Conservation (phyloP, 345 rosid genomes). For the Euphorbia pulcherrima region DNA sequence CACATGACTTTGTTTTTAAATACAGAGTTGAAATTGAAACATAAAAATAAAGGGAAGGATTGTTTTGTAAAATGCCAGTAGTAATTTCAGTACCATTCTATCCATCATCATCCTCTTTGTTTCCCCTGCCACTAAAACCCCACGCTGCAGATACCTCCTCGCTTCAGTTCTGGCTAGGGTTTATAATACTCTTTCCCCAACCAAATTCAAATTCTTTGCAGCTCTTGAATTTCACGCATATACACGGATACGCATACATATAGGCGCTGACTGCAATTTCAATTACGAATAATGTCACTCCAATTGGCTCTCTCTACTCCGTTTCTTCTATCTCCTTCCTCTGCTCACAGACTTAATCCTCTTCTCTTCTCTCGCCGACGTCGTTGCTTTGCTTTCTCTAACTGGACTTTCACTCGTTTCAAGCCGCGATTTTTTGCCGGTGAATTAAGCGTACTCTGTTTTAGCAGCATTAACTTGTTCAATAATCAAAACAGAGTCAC, state of each 20-base stretch:
- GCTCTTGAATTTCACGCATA: not conserved
- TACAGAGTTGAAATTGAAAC: too few relatives aligned
- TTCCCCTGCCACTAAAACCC: constrained; percentile 17
- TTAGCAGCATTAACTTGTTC: not conserved
- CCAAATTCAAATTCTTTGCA: not conserved
- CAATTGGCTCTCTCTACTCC: constrained; percentile 42
- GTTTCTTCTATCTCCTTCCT: constrained; percentile 42
- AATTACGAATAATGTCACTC: constrained; percentile 29
- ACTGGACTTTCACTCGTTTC: constrained; percentile 21
- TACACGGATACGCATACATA: not conserved
- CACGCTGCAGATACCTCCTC: not conserved
- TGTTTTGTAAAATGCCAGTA: too few relatives aligned
- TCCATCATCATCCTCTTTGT: not conserved
- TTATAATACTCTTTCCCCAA: not conserved
- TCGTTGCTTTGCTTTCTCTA: constrained; percentile 32
- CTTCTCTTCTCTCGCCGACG: constrained; percentile 56
- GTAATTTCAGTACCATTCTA: too few relatives aligned
- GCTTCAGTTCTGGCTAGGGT: constrained; percentile 1
- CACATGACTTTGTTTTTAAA: too few relatives aligned
- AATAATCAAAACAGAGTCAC: not conserved
- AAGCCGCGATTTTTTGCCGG: constrained; percentile 38
- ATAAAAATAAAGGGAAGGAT: too few relatives aligned
- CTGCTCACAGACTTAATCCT: constrained; percentile 63
- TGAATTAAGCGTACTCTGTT: not conserved
- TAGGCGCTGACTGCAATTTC: not conserved